phyloP scores from a whole-genome alignment of 1,284 basidiomycete genomes.

The Trametes versicolor region DNA sequence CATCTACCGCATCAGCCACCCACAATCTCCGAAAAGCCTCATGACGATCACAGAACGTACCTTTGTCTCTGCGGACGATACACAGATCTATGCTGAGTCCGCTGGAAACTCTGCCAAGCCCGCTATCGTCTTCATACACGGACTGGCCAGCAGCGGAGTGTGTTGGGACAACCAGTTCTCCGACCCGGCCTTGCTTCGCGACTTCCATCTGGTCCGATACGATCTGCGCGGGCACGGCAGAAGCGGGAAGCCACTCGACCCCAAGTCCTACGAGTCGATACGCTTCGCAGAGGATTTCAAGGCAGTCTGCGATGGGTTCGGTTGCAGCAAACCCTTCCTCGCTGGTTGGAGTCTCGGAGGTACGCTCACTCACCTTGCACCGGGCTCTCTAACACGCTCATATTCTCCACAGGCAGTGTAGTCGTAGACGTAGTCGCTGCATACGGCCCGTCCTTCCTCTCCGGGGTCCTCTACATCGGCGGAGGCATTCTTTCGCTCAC shows the following conservation, averaged over 20 bases:
- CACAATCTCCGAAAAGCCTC: background rate
- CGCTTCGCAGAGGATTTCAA: slow-evolving; percentile 50
- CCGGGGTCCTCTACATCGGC: slow-evolving; percentile 49
- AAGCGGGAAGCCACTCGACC: slow-evolving; percentile 38
- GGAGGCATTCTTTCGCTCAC: slow-evolving; percentile 34
- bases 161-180: slow-evolving; percentile 50
- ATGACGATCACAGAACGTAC: slow-evolving; percentile 8
- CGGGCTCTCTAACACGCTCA: background rate
- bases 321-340: slow-evolving; percentile 46
- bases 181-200: slow-evolving; percentile 42
- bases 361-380: background rate
- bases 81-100: slow-evolving; percentile 47
- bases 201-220: slow-evolving; percentile 47
- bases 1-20: background rate
- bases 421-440: slow-evolving; percentile 49
- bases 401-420: slow-evolving; percentile 39
- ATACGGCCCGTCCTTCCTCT: slow-evolving; percentile 45
- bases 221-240: slow-evolving; percentile 46
- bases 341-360: slow-evolving; percentile 45
- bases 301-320: slow-evolving; percentile 42
- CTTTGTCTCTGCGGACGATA: slow-evolving; percentile 38
- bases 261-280: slow-evolving; percentile 40
- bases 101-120: slow-evolving; percentile 49
- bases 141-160: slow-evolving; percentile 44
- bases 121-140: slow-evolving; percentile 52